Evolutionary conservation across 169 alveolate species (phyloP).

Genomic region (Cryptosporidium meleagridis): DNA sequence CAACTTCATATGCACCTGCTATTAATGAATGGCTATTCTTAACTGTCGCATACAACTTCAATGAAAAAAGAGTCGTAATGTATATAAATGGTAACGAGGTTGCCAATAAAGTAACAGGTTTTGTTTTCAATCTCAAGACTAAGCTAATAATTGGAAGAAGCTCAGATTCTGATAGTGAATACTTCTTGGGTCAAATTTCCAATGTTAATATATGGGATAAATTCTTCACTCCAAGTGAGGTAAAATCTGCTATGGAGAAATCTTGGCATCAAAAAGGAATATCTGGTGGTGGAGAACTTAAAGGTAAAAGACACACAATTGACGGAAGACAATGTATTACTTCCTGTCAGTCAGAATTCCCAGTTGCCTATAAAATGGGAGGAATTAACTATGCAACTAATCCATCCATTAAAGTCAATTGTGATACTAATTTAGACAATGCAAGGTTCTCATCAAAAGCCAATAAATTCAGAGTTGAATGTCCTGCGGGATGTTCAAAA

Average conservation of each 20-base stretch:
- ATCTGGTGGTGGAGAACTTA: conserved; percentile 65
- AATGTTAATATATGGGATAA: conserved; percentile 74
- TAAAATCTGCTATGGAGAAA: conserved; percentile 72
- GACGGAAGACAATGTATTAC: conserved; percentile 82
- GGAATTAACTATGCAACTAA: conserved; percentile 70
- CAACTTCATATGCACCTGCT: conserved; percentile 63
- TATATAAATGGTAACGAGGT: conserved; percentile 70
- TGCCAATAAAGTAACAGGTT: conserved; percentile 64
- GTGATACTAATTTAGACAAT: conserved; percentile 75
- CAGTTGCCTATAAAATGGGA: conserved; percentile 72
- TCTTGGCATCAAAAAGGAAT: conserved; percentile 75
- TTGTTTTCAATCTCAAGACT: conserved; percentile 59
- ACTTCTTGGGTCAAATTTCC: conserved; percentile 70
- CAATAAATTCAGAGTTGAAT: conserved; percentile 64
- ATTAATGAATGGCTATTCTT: conserved; percentile 69
- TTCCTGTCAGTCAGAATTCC: conserved; percentile 79
- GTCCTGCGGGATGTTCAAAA: conserved; percentile 78
- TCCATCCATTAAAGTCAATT: conserved; percentile 76
- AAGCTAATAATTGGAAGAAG: conserved; percentile 65
- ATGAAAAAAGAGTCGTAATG: conserved; percentile 58
- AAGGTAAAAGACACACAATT: conserved; percentile 78
- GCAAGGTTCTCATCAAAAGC: conserved; percentile 75
- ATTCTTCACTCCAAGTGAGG: conserved; percentile 38
- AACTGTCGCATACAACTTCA: conserved; percentile 66
- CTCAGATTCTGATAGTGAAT: conserved; percentile 71